Conservation (phyloP, 768 basidiomycete species). For the Crassisporium funariophilum region DNA sequence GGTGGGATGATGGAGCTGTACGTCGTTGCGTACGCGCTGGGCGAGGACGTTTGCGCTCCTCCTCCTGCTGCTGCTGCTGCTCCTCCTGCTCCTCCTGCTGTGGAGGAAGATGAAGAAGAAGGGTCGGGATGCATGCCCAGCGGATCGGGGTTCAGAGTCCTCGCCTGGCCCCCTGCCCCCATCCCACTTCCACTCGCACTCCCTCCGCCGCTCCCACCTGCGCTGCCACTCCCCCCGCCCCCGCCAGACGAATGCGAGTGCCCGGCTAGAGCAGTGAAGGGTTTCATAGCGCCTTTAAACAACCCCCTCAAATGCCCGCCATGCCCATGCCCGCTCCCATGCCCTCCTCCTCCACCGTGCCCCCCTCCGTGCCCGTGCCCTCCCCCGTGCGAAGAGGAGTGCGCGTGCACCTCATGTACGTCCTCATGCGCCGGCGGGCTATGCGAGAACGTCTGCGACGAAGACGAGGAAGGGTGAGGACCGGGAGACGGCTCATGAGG, state of each 20-base stretch:
- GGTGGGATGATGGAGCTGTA: not conserved
- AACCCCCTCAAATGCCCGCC: conserved; percentile 49
- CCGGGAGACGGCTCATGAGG: too few relatives aligned
- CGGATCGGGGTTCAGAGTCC: too few relatives aligned
- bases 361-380: not conserved
- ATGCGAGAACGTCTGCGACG: too few relatives aligned
- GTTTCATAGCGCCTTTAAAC: conserved; percentile 65
- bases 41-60: too few relatives aligned
- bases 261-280: conserved; percentile 48
- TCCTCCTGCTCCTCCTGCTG: conserved; percentile 2
- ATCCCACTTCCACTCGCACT: not conserved
- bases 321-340: conserved; percentile 33
- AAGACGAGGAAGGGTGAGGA: too few relatives aligned
- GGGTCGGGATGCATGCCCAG: too few relatives aligned
- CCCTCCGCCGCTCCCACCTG: too few relatives aligned
- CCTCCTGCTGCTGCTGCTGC: conserved; percentile 6
- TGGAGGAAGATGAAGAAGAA: not conserved
- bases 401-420: not conserved
- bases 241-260: conserved; percentile 21
- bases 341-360: not conserved
- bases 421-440: not conserved
- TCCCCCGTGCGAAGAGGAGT: not conserved
- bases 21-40: not conserved
- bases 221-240: too few relatives aligned
- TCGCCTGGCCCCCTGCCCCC: too few relatives aligned